phyloP scores from a whole-genome alignment of 208 protist genomes.

The Zelonia costaricensis region DNA sequence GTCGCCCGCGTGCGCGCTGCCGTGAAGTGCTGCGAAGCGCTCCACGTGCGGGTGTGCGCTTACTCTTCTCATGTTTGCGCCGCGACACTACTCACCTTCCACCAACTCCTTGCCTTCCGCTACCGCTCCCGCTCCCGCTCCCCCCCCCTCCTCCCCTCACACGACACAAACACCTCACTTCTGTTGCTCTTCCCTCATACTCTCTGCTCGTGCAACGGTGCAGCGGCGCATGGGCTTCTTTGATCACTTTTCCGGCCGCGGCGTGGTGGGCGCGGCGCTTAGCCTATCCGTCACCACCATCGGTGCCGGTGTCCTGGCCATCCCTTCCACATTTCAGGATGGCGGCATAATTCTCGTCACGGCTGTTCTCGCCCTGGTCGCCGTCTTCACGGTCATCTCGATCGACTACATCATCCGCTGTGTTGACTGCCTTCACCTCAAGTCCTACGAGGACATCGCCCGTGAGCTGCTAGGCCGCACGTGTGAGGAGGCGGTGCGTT shows the following conservation, averaged over 20 bases:
- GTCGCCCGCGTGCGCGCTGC: no score
- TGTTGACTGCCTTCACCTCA: constrained; percentile 50
- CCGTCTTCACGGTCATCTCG: constrained; percentile 53
- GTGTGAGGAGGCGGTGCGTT: constrained; percentile 65
- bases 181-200: no score
- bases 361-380: constrained; percentile 42
- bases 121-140: no score
- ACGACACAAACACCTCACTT: background rate
- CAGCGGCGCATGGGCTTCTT: constrained; percentile 9
- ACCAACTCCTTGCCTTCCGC: no score
- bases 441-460: constrained; percentile 85
- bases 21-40: no score
- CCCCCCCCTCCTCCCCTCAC: background rate
- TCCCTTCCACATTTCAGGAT: constrained; percentile 66
- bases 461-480: constrained; percentile 58
- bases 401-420: constrained; percentile 83
- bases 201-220: no score
- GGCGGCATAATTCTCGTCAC: constrained; percentile 58
- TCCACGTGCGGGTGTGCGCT: no score
- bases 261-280: constrained; percentile 47
- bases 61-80: no score
- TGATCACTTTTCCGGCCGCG: constrained; percentile 16
- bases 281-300: constrained; percentile 74
- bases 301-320: constrained; percentile 63
- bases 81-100: no score